Percentiles rank a stretch among this genome's conserved stretches.
Conservation (phyloP, 228 moss, liverwort and hornwort species). For the Sphagnum magellanicum region DNA sequence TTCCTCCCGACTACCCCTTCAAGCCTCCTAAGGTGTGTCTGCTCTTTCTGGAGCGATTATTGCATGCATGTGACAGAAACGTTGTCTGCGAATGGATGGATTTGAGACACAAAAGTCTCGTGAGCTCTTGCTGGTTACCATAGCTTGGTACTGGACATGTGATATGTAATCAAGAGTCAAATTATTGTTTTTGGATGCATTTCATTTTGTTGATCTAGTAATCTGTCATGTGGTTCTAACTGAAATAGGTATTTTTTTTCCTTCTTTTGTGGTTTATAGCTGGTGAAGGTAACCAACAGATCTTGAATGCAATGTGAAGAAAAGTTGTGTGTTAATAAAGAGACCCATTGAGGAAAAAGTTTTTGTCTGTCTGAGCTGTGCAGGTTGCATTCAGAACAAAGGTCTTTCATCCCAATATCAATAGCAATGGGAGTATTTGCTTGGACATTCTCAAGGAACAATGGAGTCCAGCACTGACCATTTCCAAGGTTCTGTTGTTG, state of each 20-base stretch:
- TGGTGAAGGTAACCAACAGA: too few relatives aligned
- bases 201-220: background rate
- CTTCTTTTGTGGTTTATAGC: too few relatives aligned
- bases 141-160: background rate
- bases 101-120: too few relatives aligned
- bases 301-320: too few relatives aligned
- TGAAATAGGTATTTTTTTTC: background rate
- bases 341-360: too few relatives aligned
- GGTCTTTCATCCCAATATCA: constrained; percentile 50
- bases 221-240: background rate
- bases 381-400: constrained; percentile 89
- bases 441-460: constrained; percentile 49
- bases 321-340: too few relatives aligned
- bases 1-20: constrained; percentile 52
- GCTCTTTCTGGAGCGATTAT: constrained; percentile 5
- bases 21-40: constrained; percentile 44
- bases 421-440: constrained; percentile 43
- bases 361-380: too few relatives aligned
- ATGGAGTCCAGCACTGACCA: constrained; percentile 50
- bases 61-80: too few relatives aligned
- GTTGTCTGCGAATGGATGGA: too few relatives aligned
- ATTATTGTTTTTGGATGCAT: background rate
- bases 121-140: background rate
- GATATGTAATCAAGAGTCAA: background rate
- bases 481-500: constrained; percentile 43